Evolutionary conservation across 169 alveolate species (phyloP).

Genomic region (Eimeria tenella): DNA sequence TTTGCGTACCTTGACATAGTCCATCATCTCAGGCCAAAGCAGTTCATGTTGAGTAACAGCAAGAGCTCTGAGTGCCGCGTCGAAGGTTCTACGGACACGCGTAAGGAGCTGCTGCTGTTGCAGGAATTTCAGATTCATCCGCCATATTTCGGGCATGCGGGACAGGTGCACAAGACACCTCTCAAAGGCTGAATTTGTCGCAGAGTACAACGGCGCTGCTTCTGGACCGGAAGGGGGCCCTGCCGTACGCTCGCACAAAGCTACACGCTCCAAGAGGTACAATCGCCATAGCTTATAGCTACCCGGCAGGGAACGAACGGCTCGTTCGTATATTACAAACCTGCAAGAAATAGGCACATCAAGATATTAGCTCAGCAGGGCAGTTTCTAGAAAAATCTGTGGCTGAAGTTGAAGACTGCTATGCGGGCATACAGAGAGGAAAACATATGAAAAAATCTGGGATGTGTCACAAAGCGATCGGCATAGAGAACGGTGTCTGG

Average conservation of each 20-base stretch:
- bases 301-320: slow-evolving; percentile 74
- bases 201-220: slow-evolving; percentile 28
- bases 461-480: too few species aligned
- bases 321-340: slow-evolving; percentile 77
- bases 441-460: too few species aligned
- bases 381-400: background rate
- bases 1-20: slow-evolving; percentile 32
- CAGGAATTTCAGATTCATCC: slow-evolving; percentile 51
- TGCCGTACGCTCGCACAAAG: background rate
- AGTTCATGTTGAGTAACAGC: slow-evolving; percentile 78
- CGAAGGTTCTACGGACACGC: slow-evolving; percentile 69
- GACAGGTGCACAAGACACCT: slow-evolving; percentile 69
- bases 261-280: slow-evolving; percentile 71
- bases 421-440: too few species aligned
- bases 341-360: slow-evolving; percentile 3
- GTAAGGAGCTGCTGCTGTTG: slow-evolving; percentile 67
- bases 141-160: slow-evolving; percentile 80
- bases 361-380: background rate
- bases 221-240: background rate
- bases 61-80: slow-evolving; percentile 71
- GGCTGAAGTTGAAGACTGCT: background rate
- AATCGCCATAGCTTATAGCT: slow-evolving; percentile 79
- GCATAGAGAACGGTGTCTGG: too few species aligned
- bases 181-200: slow-evolving; percentile 65
- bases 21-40: slow-evolving; percentile 30